Evolutionary conservation across 2,329 filamentous ascomycete genomes (phyloP), one percentile per base, ranked within the genome.

Genomic region (Pestalotiopsis sp.): DNA sequence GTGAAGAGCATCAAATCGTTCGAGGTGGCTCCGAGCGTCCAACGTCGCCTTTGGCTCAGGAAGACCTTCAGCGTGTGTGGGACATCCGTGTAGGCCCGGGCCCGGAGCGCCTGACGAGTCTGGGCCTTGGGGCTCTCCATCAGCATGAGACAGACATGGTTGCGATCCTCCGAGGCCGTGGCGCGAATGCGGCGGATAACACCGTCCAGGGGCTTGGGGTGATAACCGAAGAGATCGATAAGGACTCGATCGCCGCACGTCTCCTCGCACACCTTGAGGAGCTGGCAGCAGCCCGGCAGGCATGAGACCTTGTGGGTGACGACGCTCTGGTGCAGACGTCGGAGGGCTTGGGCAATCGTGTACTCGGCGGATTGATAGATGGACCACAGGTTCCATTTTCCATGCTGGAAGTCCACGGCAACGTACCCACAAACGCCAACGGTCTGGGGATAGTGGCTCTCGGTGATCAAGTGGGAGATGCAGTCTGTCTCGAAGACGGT

Each of bases 1-100:
- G 81, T 79, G n/a, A 84, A 78, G 76, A 85, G 81, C 72, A 84
- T 80, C 30, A 85, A 80, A 71, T 86, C 83, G 70, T 85, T 85
- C 4, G 80, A 81, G 35, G 82, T 84, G 44, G 81, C 82, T 0
- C 82, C 83, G 10, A 85, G 72, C 0, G 83, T 82, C 82, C 83
- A 85, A 0, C 83, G 79, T 73, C 84, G 82, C 5, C 83, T 79
- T 73, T 85, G 83, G 4, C 81, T 83, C 30, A 85, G 72, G 62
- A 84, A 85, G 0, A 85, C 83, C 30, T 78, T 80, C 78, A 81
- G 80, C 48, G 73, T 77, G 66, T 82, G 81, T 0, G 82, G 82
- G 0, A 83, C 82, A 30, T 82, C 81, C 1, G 83, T 85, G 69
- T 78, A 84, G 11, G 83, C 83, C 65, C 82, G 80, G 38, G 84